Base-by-base conservation (phyloP, 257 asterid genomes). In the Lavandula angustifolia region DNA sequence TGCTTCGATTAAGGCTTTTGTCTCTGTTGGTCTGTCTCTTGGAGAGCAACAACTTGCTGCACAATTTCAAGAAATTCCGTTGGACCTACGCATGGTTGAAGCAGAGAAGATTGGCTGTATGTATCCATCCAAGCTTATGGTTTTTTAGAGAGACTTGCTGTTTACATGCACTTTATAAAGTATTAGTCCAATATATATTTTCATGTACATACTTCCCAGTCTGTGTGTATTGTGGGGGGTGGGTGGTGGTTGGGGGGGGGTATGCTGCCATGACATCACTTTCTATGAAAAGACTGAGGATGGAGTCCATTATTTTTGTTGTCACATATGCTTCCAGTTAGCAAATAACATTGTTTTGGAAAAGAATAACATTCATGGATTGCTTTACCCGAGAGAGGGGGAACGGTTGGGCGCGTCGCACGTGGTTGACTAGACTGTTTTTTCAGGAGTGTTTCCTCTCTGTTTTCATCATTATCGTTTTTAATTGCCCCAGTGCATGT, bases 21-120 rank as follows among this genome's bases (percentile, higher is more conserved):
- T 79, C 48, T 76, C 91, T 51, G 63, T 73, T 53, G 76, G 54
- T 68, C 80, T 89, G 54, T 85, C 95, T 49, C 87, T 94, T 76
- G 97, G 99, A 64, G 92, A 87, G 67, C 95, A 84, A 69, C 95
- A 79, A 44, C 86, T 94, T 70, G 99, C 99, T 55, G 84, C 94
- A 43, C 97, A 94, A 60, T 94, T 94, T 74, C 99, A 90, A 66
- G 99, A 94, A 78, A 84, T 94, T 73, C 91, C 96, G 1, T 68
- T 87, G 78, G 97, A 90, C 71, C 72, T 86, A 49, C 84, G 95
- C 64, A 84, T 90, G 97, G 78, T 90, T 68, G 99, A 90, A 82
- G 99, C 97, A 9, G 99, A 90, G 79, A 73, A 71, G 43, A 78
- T 90, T 79, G 99, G 99, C 70, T 90, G 99, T 89, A 85, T 16